phyloP scores from a whole-genome alignment of 169 alveolate species.

The Plasmodium malariae region DNA sequence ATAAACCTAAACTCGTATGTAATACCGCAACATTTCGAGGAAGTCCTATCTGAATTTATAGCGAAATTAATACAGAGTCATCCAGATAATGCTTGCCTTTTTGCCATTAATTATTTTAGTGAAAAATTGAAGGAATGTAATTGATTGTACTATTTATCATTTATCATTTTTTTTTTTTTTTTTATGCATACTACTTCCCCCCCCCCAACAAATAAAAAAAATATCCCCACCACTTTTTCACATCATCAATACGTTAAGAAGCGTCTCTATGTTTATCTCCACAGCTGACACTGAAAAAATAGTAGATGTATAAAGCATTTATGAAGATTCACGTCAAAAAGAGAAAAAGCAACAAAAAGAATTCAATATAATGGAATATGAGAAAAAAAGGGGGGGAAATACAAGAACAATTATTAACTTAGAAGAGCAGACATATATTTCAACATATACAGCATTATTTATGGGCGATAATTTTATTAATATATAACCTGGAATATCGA shows the following conservation, averaged over 20 bases:
- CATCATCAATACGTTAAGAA: slow-evolving; percentile 31
- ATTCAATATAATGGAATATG: too few relatives aligned
- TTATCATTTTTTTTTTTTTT: too few relatives aligned
- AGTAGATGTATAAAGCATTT: neutral
- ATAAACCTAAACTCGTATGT: slow-evolving; percentile 42
- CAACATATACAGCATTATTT: too few relatives aligned
- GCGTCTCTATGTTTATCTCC: slow-evolving; percentile 45
- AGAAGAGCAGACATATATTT: too few relatives aligned
- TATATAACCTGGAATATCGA: slow-evolving; percentile 69
- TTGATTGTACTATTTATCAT: too few relatives aligned
- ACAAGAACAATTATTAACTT: too few relatives aligned
- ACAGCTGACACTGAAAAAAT: slow-evolving; percentile 34
- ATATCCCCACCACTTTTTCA: neutral
- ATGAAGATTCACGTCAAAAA: neutral
- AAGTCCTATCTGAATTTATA: slow-evolving; percentile 53
- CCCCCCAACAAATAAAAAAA: neutral
- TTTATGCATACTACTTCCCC: too few relatives aligned
- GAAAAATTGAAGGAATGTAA: slow-evolving; percentile 26
- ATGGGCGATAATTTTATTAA: too few relatives aligned
- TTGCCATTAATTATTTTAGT: slow-evolving; percentile 51
- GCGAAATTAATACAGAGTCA: slow-evolving; percentile 30
- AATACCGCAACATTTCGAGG: slow-evolving; percentile 51
- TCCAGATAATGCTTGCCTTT: slow-evolving; percentile 52
- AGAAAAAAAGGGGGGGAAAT: too few relatives aligned
- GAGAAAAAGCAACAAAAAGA: too few relatives aligned